Evolutionary conservation across 306 rosid species (phyloP).

Genomic region (Cicer bijugum): DNA sequence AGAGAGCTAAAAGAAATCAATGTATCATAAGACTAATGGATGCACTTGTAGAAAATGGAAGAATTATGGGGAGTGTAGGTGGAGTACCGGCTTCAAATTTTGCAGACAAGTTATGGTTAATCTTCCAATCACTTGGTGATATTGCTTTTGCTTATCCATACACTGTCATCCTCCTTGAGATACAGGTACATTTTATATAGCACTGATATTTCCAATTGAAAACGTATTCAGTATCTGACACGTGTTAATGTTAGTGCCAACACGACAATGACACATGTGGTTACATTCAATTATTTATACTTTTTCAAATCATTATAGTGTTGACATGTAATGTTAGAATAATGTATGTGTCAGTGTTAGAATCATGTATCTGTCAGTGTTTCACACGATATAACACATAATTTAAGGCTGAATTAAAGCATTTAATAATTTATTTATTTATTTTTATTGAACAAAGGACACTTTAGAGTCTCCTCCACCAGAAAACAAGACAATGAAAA

Average conservation of each 20-base stretch:
- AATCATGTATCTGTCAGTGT: background rate
- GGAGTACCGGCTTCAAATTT: constrained; percentile 68
- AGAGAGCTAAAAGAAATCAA: constrained; percentile 8
- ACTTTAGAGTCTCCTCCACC: constrained; percentile 81
- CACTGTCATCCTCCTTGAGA: constrained; percentile 71
- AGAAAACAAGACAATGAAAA: constrained; percentile 83
- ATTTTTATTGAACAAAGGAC: constrained; percentile 57
- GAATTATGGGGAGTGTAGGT: constrained; percentile 66
- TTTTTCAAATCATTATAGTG: background rate
- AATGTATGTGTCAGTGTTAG: background rate
- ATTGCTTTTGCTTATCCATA: constrained; percentile 90
- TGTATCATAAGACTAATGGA: constrained; percentile 14
- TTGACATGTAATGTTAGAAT: too few relatives aligned
- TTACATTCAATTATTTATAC: background rate
- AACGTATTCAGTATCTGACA: background rate
- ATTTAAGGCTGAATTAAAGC: constrained; percentile 20
- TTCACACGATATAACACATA: background rate
- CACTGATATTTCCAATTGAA: too few relatives aligned
- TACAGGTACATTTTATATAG: constrained; percentile 56
- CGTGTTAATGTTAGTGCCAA: too few relatives aligned
- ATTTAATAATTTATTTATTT: background rate
- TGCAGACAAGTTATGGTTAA: constrained; percentile 66
- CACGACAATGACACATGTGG: background rate
- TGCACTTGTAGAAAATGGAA: constrained; percentile 68
- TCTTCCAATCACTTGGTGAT: constrained; percentile 83